A percentile compares a stretch with the other conserved stretches of the same genome.
Conservation (phyloP, 2,329 filamentous ascomycete genomes). For the Sphaerostilbella broomeana region DNA sequence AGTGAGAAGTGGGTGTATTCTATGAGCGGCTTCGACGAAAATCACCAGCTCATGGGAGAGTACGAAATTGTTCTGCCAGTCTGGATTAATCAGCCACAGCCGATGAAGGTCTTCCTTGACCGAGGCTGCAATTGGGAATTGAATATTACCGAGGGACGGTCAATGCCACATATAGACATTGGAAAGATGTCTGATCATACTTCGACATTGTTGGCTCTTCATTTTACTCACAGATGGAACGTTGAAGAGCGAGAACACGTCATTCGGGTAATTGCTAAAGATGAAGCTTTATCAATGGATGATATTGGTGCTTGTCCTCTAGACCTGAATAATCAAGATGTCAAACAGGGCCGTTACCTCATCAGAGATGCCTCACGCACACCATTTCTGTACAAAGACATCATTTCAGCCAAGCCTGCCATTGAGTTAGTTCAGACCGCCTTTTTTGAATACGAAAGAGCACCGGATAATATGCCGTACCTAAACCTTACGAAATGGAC, state of each 20-base stretch:
- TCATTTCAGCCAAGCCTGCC: conserved; percentile 39
- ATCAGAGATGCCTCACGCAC: conserved; percentile 31
- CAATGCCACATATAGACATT: conserved; percentile 17
- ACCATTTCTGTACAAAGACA: conserved; percentile 37
- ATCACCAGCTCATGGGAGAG: conserved; percentile 25
- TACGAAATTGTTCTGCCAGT: conserved; percentile 41
- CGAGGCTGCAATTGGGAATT: conserved; percentile 28
- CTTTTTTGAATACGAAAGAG: conserved; percentile 31
- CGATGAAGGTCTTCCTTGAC: conserved; percentile 37
- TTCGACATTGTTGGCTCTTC: conserved; percentile 36
- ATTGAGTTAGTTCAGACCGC: conserved; percentile 32
- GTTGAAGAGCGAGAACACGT: conserved; percentile 35
- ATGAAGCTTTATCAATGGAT: conserved; percentile 20
- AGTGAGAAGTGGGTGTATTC: conserved; percentile 21
- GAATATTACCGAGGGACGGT: conserved; percentile 16
- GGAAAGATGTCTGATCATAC: conserved; percentile 35
- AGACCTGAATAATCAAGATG: conserved; percentile 18
- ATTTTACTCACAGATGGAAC: conserved; percentile 42
- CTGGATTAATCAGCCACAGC: conserved; percentile 30
- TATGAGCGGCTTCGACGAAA: conserved; percentile 30
- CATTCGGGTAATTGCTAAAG: conserved; percentile 33
- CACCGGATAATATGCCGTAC: conserved; percentile 41
- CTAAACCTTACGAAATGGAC: conserved; percentile 44
- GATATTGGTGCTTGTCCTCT: conserved; percentile 28
- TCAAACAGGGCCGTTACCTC: conserved; percentile 24